Conservation (phyloP, 2,329 filamentous ascomycete species). For the Penicillium freii region DNA sequence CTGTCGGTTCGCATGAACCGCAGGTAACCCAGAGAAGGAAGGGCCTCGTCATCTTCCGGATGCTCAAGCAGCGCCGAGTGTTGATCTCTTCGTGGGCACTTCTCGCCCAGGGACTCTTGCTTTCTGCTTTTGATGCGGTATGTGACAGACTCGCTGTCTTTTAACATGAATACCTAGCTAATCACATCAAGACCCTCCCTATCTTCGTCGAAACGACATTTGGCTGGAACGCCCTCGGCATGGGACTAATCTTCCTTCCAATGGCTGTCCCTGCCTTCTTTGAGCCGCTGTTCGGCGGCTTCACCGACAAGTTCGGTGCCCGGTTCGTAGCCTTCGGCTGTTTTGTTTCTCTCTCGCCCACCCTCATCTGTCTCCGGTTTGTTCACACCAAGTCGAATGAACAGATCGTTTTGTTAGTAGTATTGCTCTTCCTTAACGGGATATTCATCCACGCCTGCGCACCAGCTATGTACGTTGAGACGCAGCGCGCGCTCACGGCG, state of each 20-base stretch:
- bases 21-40: neutral
- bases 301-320: slow-evolving; percentile 59
- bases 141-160: slow-evolving; percentile 12
- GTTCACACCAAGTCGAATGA: slow-evolving; percentile 55
- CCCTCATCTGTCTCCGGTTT: slow-evolving; percentile 65
- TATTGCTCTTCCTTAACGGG: slow-evolving; percentile 61
- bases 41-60: slow-evolving; percentile 20
- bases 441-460: slow-evolving; percentile 57
- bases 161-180: neutral
- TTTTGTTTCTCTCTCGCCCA: slow-evolving; percentile 58
- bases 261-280: slow-evolving; percentile 62
- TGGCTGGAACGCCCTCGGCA: slow-evolving; percentile 55
- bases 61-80: slow-evolving; percentile 48
- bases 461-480: slow-evolving; percentile 70
- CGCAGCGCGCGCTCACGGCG: slow-evolving; percentile 51
- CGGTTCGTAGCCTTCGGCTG: slow-evolving; percentile 56
- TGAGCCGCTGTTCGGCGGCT: slow-evolving; percentile 56
- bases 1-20: neutral
- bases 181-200: slow-evolving; percentile 41
- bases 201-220: slow-evolving; percentile 56
- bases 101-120: slow-evolving; percentile 49
- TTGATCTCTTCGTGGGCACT: slow-evolving; percentile 57
- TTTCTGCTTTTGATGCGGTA: slow-evolving; percentile 53
- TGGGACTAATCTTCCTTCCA: slow-evolving; percentile 58
- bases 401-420: slow-evolving; percentile 65